Evolutionary conservation across 1,284 basidiomycete genomes (phyloP).

Genomic region (Ustilago bromivora): DNA sequence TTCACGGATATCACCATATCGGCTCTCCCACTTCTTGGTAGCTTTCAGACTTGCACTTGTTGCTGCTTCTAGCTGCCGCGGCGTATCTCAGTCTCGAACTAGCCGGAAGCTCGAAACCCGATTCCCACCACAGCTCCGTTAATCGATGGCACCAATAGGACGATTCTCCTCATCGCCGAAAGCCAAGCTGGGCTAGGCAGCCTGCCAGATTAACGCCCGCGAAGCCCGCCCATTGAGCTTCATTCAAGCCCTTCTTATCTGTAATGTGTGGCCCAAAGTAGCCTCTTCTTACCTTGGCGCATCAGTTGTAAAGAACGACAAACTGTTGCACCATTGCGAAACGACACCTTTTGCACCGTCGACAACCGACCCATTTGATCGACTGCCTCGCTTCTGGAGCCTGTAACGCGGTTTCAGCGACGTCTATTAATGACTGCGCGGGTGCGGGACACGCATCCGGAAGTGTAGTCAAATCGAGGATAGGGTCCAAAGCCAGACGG

Average conservation of each 20-base stretch:
- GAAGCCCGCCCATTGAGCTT: neutral
- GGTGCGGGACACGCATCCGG: too few species aligned
- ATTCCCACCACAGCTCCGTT: neutral
- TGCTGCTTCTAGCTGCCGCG: neutral
- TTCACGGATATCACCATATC: neutral
- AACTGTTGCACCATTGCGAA: conserved; percentile 2
- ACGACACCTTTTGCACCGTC: neutral
- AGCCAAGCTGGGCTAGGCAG: neutral
- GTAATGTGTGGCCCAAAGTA: neutral
- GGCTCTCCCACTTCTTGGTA: neutral
- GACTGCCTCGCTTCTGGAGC: neutral
- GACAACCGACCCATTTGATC: neutral
- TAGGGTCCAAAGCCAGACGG: too few species aligned
- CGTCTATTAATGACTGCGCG: neutral
- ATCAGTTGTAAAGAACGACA: neutral
- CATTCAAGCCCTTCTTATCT: neutral
- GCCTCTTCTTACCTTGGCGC: neutral
- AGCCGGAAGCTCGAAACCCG: neutral
- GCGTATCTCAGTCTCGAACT: neutral
- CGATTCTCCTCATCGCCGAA: neutral
- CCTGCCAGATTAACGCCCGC: neutral
- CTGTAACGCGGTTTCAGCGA: neutral
- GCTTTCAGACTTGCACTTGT: neutral
- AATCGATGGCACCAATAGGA: neutral
- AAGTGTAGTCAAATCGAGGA: too few species aligned